These are phyloP conservation scores for Flaveria bidentis DNA, from an alignment of 129 eudicot genomes.

Conservation along the genomic window DNA sequence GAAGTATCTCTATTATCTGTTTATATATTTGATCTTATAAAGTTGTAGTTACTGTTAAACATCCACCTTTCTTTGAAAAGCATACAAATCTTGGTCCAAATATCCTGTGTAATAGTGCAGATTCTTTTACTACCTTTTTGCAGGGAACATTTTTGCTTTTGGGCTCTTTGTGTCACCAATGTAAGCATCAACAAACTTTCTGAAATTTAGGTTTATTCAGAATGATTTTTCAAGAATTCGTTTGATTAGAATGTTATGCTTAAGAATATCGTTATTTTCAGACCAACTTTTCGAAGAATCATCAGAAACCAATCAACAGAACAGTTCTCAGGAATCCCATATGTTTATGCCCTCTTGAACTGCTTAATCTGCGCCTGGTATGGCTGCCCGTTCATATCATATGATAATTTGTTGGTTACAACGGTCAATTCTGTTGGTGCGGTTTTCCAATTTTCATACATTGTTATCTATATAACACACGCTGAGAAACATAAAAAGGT, in stretches of 20 bases:
- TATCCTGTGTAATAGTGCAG: slow-evolving; percentile 3
- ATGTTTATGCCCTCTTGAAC: slow-evolving; percentile 76
- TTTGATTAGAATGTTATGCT: background rate
- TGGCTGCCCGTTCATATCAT: slow-evolving; percentile 73
- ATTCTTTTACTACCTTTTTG: slow-evolving; percentile 29
- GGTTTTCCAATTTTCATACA: slow-evolving; percentile 62
- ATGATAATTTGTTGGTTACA: slow-evolving; percentile 62
- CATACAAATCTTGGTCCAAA: background rate
- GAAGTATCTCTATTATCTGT: background rate
- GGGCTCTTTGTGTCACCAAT: slow-evolving; percentile 89
- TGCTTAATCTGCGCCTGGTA: slow-evolving; percentile 91
- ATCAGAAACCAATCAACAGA: slow-evolving; percentile 73
- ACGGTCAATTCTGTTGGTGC: slow-evolving; percentile 91
- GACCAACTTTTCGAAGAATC: slow-evolving; percentile 79
- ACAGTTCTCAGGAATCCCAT: slow-evolving; percentile 78
- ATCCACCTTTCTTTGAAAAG: slow-evolving; percentile 2
- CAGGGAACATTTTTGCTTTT: slow-evolving; percentile 90
- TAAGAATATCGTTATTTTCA: slow-evolving; percentile 26
- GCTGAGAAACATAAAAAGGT: slow-evolving; percentile 71
- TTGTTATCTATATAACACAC: slow-evolving; percentile 52
- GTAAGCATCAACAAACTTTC: slow-evolving; percentile 44
- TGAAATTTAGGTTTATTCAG: background rate
- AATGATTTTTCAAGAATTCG: background rate
- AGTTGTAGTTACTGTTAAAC: background rate
- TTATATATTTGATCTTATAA: slow-evolving; percentile 19